A percentile compares a stretch with the other conserved stretches of the same genome.
phyloP scores from a whole-genome alignment of 306 rosid species.

The Begonia peltatifolia region DNA sequence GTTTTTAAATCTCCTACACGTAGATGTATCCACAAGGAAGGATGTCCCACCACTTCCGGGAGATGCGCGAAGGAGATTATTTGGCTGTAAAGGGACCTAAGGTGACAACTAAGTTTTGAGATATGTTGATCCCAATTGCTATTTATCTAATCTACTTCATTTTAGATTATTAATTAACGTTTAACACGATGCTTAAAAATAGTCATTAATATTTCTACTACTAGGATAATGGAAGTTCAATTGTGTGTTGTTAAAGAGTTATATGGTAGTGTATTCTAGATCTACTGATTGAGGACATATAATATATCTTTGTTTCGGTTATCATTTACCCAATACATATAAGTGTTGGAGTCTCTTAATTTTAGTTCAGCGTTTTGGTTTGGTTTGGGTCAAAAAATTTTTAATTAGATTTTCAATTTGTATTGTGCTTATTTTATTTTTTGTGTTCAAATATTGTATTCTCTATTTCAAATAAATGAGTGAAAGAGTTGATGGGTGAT shows the following conservation, averaged over 20 bases:
- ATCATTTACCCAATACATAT: too few species aligned
- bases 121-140: background rate
- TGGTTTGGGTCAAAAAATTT: too few species aligned
- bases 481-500: too few species aligned
- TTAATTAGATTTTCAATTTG: too few species aligned
- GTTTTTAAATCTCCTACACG: background rate
- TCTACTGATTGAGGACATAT: background rate
- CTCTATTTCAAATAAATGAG: too few species aligned
- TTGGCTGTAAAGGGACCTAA: slow-evolving; percentile 60
- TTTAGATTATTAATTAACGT: background rate
- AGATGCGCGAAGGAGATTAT: slow-evolving; percentile 51
- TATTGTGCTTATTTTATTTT: too few species aligned
- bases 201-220: too few species aligned
- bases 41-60: slow-evolving; percentile 71
- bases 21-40: slow-evolving; percentile 76
- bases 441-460: too few species aligned
- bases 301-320: too few species aligned
- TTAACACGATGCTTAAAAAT: background rate
- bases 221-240: background rate
- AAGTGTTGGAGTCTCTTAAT: too few species aligned
- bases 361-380: too few species aligned
- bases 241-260: background rate
- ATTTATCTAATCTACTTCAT: background rate
- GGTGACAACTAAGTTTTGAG: slow-evolving; percentile 19
- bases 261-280: background rate